Conservation (phyloP, 805 yeast species). For the Candida morakotiae region DNA sequence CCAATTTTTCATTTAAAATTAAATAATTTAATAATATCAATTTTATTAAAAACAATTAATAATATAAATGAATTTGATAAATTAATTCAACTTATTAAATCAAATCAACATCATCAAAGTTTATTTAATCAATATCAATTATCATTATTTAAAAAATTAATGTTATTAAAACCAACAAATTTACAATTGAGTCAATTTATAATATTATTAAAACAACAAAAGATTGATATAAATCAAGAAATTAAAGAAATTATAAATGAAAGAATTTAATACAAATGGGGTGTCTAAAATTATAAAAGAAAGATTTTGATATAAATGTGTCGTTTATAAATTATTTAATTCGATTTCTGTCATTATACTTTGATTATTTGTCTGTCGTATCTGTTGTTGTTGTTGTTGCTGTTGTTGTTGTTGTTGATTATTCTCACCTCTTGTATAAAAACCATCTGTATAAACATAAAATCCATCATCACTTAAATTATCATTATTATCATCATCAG, state of each 20-base stretch:
- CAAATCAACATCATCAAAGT: conserved; percentile 4
- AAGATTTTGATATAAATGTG: too few relatives aligned
- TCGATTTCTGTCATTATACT: conserved; percentile 3
- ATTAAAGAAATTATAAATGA: background rate
- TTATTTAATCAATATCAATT: conserved; percentile 14
- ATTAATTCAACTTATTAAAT: conserved; percentile 18
- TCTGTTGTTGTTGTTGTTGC: background rate
- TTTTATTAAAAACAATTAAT: conserved; percentile 19
- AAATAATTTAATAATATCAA: conserved; percentile 15
- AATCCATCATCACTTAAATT: conserved; percentile 41
- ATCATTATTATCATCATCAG: conserved; percentile 24
- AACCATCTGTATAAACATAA: conserved; percentile 40
- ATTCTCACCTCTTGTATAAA: conserved; percentile 16
- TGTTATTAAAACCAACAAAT: conserved; percentile 4
- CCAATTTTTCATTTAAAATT: conserved; percentile 21
- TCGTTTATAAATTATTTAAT: conserved; percentile 3
- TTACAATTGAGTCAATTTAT: conserved; percentile 1
- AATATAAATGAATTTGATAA: conserved; percentile 25
- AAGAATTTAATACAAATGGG: too few relatives aligned
- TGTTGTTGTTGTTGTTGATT: background rate
- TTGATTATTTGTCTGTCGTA: background rate
- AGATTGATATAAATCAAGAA: background rate
- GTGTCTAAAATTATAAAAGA: too few relatives aligned
- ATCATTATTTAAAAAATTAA: conserved; percentile 13
- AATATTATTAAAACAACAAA: background rate